A percentile compares a stretch with the other conserved stretches of the same genome.
Evolutionary conservation across 2,329 filamentous ascomycete species (phyloP).

Genomic region (Botryosphaeria agaves): DNA sequence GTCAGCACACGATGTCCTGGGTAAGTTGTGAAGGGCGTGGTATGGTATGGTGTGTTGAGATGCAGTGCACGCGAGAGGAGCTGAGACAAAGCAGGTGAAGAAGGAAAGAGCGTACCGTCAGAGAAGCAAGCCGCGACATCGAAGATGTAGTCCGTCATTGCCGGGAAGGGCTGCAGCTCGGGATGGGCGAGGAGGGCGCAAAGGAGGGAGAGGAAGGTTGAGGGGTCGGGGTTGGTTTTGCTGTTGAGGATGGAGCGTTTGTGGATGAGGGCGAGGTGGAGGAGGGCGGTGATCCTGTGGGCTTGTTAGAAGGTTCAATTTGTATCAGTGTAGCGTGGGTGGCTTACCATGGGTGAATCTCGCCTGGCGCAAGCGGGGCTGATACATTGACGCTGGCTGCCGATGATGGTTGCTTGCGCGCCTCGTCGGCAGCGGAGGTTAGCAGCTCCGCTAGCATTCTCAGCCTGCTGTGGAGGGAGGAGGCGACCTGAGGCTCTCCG

Average conservation of each 20-base stretch:
- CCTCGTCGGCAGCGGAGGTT: no score
- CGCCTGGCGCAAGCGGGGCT: background rate
- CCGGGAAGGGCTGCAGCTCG: conserved; percentile 15
- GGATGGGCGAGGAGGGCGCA: conserved; percentile 20
- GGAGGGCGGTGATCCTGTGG: conserved; percentile 13
- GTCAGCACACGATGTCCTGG: background rate
- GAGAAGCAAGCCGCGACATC: conserved; percentile 24
- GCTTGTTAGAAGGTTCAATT: background rate
- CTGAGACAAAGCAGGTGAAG: background rate
- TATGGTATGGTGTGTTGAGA: background rate
- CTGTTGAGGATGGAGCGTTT: conserved; percentile 8
- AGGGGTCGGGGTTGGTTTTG: conserved; percentile 13
- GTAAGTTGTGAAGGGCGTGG: background rate
- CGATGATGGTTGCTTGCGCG: background rate
- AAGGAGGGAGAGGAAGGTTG: conserved; percentile 7
- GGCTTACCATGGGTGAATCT: background rate
- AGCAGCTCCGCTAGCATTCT: conserved; percentile 2
- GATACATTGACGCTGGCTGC: background rate
- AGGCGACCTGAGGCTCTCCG: conserved; percentile 10
- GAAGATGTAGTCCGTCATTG: conserved; percentile 22
- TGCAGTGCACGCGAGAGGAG: no score
- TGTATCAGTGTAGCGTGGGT: background rate
- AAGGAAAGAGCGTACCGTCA: conserved; percentile 11
- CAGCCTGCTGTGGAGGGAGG: conserved; percentile 14
- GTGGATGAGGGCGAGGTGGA: conserved; percentile 24